Conservation (phyloP, 192 early-diverging fungal species). For the Phycomyces nitens region DNA sequence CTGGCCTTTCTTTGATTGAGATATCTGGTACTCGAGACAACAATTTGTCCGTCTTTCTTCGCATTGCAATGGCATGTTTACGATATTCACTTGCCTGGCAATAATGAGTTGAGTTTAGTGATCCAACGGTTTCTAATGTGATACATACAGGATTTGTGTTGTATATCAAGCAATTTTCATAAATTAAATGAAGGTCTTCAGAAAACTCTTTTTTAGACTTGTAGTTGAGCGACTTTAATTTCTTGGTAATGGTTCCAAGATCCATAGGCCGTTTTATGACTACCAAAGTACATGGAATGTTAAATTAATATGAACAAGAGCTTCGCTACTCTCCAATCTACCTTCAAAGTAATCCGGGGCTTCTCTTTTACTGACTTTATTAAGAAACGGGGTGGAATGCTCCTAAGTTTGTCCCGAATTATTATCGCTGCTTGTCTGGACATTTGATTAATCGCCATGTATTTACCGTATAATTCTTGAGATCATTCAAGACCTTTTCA, state of each 20-base stretch:
- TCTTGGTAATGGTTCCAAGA: conserved; percentile 84
- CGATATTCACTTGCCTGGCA: conserved; percentile 79
- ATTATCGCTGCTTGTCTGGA: no score
- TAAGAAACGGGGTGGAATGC: conserved; percentile 81
- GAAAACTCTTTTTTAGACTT: conserved; percentile 84
- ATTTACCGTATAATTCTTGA: conserved; percentile 71
- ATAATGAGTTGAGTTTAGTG: background rate
- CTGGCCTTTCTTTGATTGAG: conserved; percentile 58
- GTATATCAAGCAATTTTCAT: conserved; percentile 88
- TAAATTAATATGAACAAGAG: no score
- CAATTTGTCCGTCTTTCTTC: conserved; percentile 67
- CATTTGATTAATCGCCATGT: no score
- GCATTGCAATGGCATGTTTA: conserved; percentile 79
- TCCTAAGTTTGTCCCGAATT: conserved; percentile 39
- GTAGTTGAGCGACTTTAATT: conserved; percentile 78
- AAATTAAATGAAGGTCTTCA: conserved; percentile 87
- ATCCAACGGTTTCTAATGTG: background rate
- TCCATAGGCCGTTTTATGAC: conserved; percentile 97
- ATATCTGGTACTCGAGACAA: conserved; percentile 85
- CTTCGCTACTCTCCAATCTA: no score
- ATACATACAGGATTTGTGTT: conserved; percentile 71
- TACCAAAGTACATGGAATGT: conserved; percentile 27
- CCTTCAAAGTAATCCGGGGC: conserved; percentile 90
- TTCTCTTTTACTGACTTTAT: conserved; percentile 83
- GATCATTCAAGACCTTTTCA: conserved; percentile 77